phyloP scores from a whole-genome alignment of 179 eudicot species.

The Carnegiea gigantea region DNA sequence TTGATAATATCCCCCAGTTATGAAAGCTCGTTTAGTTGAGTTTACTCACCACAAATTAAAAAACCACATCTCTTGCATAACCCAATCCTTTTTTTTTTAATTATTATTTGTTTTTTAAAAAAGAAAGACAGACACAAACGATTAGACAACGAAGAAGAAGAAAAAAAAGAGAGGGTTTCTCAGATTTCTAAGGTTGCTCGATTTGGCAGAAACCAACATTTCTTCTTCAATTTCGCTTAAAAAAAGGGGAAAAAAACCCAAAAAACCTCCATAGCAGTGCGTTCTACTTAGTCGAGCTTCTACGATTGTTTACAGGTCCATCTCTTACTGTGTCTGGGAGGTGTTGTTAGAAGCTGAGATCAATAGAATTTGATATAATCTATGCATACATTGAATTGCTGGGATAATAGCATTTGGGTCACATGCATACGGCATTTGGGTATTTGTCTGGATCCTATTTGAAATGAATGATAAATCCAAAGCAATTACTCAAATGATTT shows the following conservation, averaged over 20 bases:
- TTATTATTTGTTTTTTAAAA: no score
- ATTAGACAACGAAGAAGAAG: background rate
- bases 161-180: background rate
- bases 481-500: background rate
- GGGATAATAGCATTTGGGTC: background rate
- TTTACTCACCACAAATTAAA: no score
- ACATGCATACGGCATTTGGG: background rate
- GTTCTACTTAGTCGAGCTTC: slow-evolving; percentile 6
- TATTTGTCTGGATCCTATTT: background rate
- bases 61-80: no score
- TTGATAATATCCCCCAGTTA: no score
- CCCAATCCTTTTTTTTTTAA: no score
- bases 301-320: slow-evolving; percentile 6
- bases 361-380: background rate
- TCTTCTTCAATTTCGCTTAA: background rate
- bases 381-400: background rate
- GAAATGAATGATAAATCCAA: background rate
- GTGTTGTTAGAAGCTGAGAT: background rate
- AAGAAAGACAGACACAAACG: background rate
- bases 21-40: no score
- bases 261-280: background rate
- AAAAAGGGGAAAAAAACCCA: background rate
- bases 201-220: slow-evolving; percentile 21
- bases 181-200: slow-evolving; percentile 14
- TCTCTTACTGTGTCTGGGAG: background rate